Evolutionary conservation across 176 grass and related monocot species (phyloP).

Genomic region (Bonia amplexicaulis): DNA sequence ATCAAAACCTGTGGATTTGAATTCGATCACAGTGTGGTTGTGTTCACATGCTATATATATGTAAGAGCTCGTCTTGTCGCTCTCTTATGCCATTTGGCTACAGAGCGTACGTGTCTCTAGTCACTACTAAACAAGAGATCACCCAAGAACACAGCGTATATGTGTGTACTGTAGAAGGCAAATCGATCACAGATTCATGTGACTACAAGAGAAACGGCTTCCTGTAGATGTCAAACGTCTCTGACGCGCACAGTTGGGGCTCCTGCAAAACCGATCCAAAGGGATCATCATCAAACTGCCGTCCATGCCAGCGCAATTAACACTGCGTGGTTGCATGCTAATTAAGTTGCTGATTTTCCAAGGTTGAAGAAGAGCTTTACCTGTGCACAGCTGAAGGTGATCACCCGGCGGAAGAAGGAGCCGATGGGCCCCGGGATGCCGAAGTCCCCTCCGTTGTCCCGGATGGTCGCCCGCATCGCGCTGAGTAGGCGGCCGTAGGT

Average conservation of each 20-base stretch:
- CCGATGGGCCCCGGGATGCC: constrained; percentile 40
- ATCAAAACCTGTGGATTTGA: not conserved
- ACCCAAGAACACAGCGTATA: not conserved
- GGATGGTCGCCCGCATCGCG: constrained; percentile 64
- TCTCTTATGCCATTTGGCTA: not conserved
- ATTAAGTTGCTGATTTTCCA: not conserved
- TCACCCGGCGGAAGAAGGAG: constrained; percentile 59
- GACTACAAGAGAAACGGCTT: constrained; percentile 72
- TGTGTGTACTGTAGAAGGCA: not conserved
- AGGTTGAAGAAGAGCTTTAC: not conserved
- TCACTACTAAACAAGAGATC: not conserved
- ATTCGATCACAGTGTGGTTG: not conserved
- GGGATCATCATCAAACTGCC: no score
- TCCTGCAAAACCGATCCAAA: constrained; percentile 44
- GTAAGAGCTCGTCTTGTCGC: not conserved
- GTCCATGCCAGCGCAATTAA: no score
- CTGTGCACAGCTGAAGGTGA: constrained; percentile 41
- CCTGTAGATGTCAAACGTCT: constrained; percentile 74
- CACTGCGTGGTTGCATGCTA: constrained; percentile 17
- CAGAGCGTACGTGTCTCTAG: not conserved
- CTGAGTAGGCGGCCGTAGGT: constrained; percentile 77
- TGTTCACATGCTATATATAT: not conserved
- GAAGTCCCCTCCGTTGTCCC: constrained; percentile 41
- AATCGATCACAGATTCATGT: not conserved
- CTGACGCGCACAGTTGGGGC: constrained; percentile 82